Evolutionary conservation across 2,329 filamentous ascomycete genomes (phyloP).

Genomic region (Aaosphaeria arxii): DNA sequence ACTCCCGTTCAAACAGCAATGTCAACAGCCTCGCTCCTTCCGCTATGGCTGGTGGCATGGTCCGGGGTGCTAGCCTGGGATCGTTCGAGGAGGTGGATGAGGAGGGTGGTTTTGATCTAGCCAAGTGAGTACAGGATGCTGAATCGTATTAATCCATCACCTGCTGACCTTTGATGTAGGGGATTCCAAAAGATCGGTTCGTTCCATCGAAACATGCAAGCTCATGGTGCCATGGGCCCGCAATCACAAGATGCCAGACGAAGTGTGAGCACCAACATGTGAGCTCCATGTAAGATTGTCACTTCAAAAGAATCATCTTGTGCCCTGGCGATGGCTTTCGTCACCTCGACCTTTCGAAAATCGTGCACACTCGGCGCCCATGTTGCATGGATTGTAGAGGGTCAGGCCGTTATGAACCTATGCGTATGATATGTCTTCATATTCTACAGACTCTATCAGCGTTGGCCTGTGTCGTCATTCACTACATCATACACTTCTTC

Average conservation of each 20-base stretch:
- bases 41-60: conserved; percentile 28
- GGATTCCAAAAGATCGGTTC: conserved; percentile 50
- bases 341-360: too few relatives aligned
- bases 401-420: too few relatives aligned
- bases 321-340: too few relatives aligned
- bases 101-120: conserved; percentile 46
- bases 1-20: conserved; percentile 30
- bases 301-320: too few relatives aligned
- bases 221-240: conserved; percentile 19
- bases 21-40: conserved; percentile 20
- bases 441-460: too few relatives aligned
- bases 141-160: neutral
- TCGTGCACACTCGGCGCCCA: too few relatives aligned
- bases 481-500: too few relatives aligned
- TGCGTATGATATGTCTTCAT: too few relatives aligned
- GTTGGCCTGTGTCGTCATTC: too few relatives aligned
- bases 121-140: conserved; percentile 40
- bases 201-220: conserved; percentile 39
- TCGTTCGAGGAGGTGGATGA: conserved; percentile 41
- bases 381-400: too few relatives aligned
- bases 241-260: neutral
- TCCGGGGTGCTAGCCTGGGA: conserved; percentile 31
- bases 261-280: too few relatives aligned
- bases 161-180: conserved; percentile 21
- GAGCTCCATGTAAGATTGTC: too few relatives aligned